These are phyloP conservation scores for Hygrophorus pudorinus DNA, from an alignment of 768 basidiomycete genomes.

Conservation along the genomic window DNA sequence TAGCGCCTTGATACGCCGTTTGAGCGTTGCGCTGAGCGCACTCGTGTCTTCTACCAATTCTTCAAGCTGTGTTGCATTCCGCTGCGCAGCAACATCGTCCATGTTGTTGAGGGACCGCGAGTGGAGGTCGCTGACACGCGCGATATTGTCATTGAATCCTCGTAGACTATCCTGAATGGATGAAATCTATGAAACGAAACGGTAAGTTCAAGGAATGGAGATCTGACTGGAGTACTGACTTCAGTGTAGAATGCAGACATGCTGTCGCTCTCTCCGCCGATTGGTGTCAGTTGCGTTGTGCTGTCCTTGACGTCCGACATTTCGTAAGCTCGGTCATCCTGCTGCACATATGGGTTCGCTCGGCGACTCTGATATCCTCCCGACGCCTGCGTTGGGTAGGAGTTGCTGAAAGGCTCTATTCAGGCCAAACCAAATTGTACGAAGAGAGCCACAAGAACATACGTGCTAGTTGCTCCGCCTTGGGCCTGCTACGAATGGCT, in stretches of 20 bases:
- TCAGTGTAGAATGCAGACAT: conserved; percentile 71
- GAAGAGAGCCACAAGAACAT: conserved; percentile 17
- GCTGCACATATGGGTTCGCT: conserved; percentile 58
- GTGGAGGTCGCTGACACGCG: conserved; percentile 62
- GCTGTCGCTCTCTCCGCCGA: conserved; percentile 28
- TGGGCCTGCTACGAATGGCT: conserved; percentile 41
- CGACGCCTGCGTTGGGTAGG: conserved; percentile 61
- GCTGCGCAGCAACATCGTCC: conserved; percentile 57
- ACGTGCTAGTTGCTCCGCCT: conserved; percentile 40
- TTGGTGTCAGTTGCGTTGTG: conserved; percentile 34
- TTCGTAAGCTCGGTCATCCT: conserved; percentile 57
- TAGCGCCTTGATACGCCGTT: conserved; percentile 62
- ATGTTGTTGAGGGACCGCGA: conserved; percentile 66
- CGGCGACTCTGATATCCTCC: conserved; percentile 33
- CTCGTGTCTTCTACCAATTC: conserved; percentile 66
- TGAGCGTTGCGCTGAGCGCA: conserved; percentile 55
- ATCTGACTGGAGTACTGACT: conserved; percentile 28
- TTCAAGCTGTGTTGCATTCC: conserved; percentile 53
- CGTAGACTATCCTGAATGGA: conserved; percentile 63
- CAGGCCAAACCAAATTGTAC: conserved; percentile 4
- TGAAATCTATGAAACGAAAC: conserved; percentile 43
- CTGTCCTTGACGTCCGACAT: conserved; percentile 63
- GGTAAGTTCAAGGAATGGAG: neutral
- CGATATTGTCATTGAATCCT: conserved; percentile 60
- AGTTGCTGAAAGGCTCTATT: conserved; percentile 30